Conservation (phyloP, 306 rosid genomes). For the Medicago lupulina region DNA sequence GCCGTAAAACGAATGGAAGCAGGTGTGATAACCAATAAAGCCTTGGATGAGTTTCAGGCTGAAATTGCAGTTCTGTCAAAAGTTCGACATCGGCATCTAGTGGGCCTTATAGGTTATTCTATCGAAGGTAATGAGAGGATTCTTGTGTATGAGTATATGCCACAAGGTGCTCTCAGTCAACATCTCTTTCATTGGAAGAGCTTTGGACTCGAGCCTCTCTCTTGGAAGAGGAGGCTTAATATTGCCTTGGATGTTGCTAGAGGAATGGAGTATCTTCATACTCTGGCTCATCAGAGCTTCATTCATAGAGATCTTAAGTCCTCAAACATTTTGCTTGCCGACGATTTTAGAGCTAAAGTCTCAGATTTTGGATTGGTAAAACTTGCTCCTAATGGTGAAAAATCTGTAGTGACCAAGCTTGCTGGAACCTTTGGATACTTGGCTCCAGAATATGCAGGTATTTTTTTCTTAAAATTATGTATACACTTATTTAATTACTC, state of each 20-base stretch:
- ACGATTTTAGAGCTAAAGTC: constrained; percentile 86
- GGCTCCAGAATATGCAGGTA: constrained; percentile 99
- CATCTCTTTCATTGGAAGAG: constrained; percentile 96
- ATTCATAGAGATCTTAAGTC: constrained; percentile 98
- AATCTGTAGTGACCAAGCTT: constrained; percentile 85
- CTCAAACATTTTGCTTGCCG: constrained; percentile 89
- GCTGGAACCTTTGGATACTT: constrained; percentile 99
- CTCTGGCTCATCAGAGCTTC: constrained; percentile 92
- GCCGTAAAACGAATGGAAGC: constrained; percentile 98
- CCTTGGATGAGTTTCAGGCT: constrained; percentile 92
- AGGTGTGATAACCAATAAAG: constrained; percentile 77
- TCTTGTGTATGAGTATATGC: constrained; percentile 92
- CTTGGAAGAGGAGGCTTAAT: constrained; percentile 95
- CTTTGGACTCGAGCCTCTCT: constrained; percentile 76
- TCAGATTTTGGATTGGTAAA: constrained; percentile 98
- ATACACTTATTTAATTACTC: neutral
- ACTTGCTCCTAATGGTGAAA: constrained; percentile 93
- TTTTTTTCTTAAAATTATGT: constrained; percentile 21
- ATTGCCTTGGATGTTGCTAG: constrained; percentile 98
- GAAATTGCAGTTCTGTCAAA: constrained; percentile 96
- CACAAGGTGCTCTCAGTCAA: constrained; percentile 96
- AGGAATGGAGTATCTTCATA: constrained; percentile 97
- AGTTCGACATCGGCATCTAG: constrained; percentile 96
- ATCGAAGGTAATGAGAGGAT: constrained; percentile 81
- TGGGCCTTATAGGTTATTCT: constrained; percentile 86